These are phyloP conservation scores for Umbelopsis sp. DNA, from an alignment of 192 early-diverging fungal species.

Conservation along the genomic window DNA sequence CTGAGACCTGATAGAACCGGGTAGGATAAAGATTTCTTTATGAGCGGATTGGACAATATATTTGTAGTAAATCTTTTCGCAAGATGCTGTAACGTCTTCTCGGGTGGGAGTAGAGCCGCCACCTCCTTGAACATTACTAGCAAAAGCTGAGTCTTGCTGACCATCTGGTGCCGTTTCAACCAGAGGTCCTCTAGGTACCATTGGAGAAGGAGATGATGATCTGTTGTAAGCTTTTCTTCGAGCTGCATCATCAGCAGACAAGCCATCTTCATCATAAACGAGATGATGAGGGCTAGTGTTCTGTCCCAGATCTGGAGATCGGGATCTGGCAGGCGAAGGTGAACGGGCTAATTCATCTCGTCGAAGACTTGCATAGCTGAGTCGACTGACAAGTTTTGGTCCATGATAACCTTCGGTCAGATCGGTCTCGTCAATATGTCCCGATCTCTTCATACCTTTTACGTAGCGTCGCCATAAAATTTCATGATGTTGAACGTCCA, in stretches of 20 bases:
- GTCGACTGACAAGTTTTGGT: constrained; percentile 31
- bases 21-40: constrained; percentile 41
- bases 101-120: constrained; percentile 31
- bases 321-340: constrained; percentile 16
- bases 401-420: constrained; percentile 30
- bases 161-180: not conserved
- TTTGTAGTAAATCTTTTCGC: constrained; percentile 53
- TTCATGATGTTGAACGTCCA: constrained; percentile 75
- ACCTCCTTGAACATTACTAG: not conserved
- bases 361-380: constrained; percentile 21
- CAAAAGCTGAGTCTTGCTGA: constrained; percentile 3
- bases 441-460: constrained; percentile 36
- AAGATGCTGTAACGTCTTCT: constrained; percentile 46
- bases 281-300: not conserved
- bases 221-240: not conserved
- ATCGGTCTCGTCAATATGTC: constrained; percentile 34
- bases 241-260: not conserved
- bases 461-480: constrained; percentile 62
- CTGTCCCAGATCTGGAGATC: not conserved
- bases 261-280: constrained; percentile 19
- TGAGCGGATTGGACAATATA: constrained; percentile 46
- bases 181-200: not conserved
- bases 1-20: constrained; percentile 29
- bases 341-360: constrained; percentile 2
- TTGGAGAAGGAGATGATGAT: not conserved